Evolutionary conservation across 2,329 filamentous ascomycete species (phyloP), one percentile per base, ranked within the genome.

Genomic region (Coniella vitis): DNA sequence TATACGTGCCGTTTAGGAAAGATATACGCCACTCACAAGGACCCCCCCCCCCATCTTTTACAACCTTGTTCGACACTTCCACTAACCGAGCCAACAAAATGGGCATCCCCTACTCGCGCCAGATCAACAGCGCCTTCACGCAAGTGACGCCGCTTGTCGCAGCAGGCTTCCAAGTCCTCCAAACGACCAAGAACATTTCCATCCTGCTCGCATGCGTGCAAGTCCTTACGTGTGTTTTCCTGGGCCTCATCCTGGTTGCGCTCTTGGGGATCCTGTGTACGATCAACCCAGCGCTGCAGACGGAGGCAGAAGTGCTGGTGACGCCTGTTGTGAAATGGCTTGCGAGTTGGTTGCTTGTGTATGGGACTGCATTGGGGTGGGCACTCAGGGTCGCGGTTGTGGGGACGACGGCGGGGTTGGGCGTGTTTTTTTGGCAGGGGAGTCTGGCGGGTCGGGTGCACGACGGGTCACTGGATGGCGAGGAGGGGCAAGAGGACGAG

Each of bases 151-250:
- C 52, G 7, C 49, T 52, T 29, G 48, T 53, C 29, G 51, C 48
- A 3, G 51, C 51, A 7, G 51, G 48, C 16, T 53, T 51, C 32
- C 17, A 53, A 14, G 51, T 53, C 40, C 51, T 53, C 1, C 51
- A 53, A 14, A 53, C 51, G 16, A 53, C 51, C 32, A 53, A 51
- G 40, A 44, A 53, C 34, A 51, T 53, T 8, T 53, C 51, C n/a
- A 51, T 53, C 34, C 51, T 53, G 7, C 45, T 51, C 16, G 51
- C 51, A 22, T 47, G 38, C 40, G 51, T 53, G 9, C 44, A 53
- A 22, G 51, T 53, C 32, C 19, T 51, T 4, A 53, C 51, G n/a
- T 47, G 44, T 19, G 44, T 48, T 17, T 42, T 48, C 32, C 37
- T 53, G 12, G 31, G 37, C 10, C 32, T 51, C 8, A 47, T 53